phyloP scores from a whole-genome alignment of 2,329 filamentous ascomycete species.

The Cladorrhinum sp. region DNA sequence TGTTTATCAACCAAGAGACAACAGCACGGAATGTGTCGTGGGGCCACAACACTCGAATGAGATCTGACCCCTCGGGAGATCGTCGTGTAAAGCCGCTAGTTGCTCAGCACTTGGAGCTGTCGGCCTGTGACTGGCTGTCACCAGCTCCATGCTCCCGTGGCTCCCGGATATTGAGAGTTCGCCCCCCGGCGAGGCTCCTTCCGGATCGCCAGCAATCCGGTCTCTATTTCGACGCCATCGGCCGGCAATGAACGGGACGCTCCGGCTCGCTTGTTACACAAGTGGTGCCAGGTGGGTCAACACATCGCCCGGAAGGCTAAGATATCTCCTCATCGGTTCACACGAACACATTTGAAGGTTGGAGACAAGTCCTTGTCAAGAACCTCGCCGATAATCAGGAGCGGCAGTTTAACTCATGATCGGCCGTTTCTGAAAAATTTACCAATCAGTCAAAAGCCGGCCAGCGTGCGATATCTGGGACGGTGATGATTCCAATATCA shows the following conservation, averaged over 20 bases:
- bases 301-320: background rate
- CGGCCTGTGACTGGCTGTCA: background rate
- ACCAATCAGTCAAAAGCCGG: background rate
- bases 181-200: conserved; percentile 3
- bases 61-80: conserved; percentile 22
- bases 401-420: too few species aligned
- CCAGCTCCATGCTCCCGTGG: background rate
- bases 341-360: background rate
- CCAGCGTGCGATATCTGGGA: background rate
- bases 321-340: background rate
- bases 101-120: background rate
- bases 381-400: background rate
- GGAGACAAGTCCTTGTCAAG: background rate
- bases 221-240: conserved; percentile 4
- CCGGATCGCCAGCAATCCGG: conserved; percentile 8
- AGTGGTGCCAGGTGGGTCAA: conserved; percentile 7
- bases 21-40: conserved; percentile 10
- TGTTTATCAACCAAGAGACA: background rate
- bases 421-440: background rate
- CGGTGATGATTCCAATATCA: background rate
- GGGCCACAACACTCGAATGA: conserved; percentile 3
- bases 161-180: background rate
- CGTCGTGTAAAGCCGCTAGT: conserved; percentile 10
- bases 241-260: conserved; percentile 7
- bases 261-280: conserved; percentile 2